These are phyloP conservation scores for Wickerhamiella nectarea DNA, from an alignment of 805 yeast species.

Conservation along the genomic window DNA sequence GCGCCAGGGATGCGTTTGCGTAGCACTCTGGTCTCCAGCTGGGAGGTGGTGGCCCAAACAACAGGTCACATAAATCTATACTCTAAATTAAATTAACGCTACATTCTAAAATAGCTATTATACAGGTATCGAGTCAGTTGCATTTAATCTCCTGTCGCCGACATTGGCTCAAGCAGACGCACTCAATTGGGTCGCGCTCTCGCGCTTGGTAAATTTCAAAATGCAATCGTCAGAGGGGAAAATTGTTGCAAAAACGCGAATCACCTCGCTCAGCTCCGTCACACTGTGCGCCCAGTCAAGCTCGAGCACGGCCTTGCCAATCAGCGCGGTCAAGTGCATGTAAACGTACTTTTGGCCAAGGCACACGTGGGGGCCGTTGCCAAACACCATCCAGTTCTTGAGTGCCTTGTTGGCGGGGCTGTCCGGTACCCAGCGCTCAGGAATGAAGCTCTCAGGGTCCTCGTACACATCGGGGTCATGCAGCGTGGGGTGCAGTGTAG, in stretches of 20 bases:
- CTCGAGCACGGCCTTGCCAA: conserved; percentile 79
- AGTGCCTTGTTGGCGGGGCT: conserved; percentile 60
- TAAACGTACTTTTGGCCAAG: conserved; percentile 88
- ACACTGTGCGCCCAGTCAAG: conserved; percentile 71
- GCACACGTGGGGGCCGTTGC: conserved; percentile 94
- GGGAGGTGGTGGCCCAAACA: no score
- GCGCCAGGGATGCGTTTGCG: background rate
- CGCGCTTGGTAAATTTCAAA: conserved; percentile 41
- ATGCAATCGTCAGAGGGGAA: conserved; percentile 94
- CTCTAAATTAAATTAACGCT: background rate
- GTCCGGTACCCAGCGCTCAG: conserved; percentile 84
- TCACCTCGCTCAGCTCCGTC: conserved; percentile 77
- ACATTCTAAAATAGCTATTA: background rate
- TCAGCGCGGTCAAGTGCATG: conserved; percentile 74
- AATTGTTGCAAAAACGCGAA: conserved; percentile 93
- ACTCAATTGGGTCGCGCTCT: background rate
- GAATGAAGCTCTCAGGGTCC: conserved; percentile 85
- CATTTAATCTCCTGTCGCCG: no score
- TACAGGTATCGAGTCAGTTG: no score
- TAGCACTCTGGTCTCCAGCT: no score
- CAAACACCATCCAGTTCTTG: conserved; percentile 93
- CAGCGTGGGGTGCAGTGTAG: conserved; percentile 86
- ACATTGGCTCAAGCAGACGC: no score
- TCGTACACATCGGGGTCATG: conserved; percentile 97
- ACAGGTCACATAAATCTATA: background rate